Evolutionary conservation across 2,329 filamentous ascomycete species (phyloP), one percentile per base, ranked within the genome.

Genomic region (Fusarium hainanense): DNA sequence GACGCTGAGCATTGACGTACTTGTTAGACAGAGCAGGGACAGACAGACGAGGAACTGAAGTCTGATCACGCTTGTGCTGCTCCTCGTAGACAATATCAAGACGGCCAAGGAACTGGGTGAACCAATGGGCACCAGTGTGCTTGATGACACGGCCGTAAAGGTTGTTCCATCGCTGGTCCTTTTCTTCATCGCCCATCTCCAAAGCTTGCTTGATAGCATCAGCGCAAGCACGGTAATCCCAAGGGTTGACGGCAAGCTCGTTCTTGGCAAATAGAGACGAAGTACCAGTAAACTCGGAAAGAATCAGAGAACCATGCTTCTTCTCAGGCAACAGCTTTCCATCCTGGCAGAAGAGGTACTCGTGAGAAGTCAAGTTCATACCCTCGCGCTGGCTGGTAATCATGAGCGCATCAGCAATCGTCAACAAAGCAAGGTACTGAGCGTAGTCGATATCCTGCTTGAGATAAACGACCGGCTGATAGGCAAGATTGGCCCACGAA

Each of bases 321-420:
- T 94, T 94, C 59, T 90, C 83, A 4, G 85, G 84, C 66, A 88
- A 82, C 54, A 86, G 85, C 71, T 88, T 88, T 42, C 94, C 94
- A 75, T 98, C 95, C 77, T 98, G 95, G 76, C 94, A 98, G 71
- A 93, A 93, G 34, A 98, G 87, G 76, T 94, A 98, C 78, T 98
- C 95, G 77, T 98, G 96, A 8, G 92, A 94, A 0, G 95, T 98
- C 58, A 98, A 82, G 77, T 98, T 98, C 96, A 98, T 98, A 68
- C 95, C 95, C 79, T 98, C 95, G 54, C 96, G 93, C 74, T 98
- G 89, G 77, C 93, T 97, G 4, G 95, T 97, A 75, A 98, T 96
- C 88, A 98, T 96, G 51, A 98, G 84, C 4, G 92, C 92, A 81
- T 98, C 94, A 3, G 95, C 96, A 54, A 97, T 91, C 5, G 93